Evolutionary conservation across 2,329 filamentous ascomycete species (phyloP).

Genomic region (Blastomyces gilchristii): DNA sequence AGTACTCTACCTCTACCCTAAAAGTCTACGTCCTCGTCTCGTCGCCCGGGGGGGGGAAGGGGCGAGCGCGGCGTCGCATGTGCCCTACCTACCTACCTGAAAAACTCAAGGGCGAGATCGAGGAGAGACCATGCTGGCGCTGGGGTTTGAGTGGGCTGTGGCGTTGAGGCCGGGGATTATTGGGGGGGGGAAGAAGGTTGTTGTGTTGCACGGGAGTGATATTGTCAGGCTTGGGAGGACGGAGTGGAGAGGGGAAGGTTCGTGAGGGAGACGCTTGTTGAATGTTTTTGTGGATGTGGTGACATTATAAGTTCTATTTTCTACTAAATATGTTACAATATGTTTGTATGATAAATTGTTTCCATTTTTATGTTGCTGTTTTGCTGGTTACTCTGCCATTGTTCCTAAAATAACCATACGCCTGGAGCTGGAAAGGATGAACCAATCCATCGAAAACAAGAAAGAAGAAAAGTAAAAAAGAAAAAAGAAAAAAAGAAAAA

Average conservation of each 20-base stretch:
- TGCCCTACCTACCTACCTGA: conserved; percentile 43
- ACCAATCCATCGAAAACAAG: neutral
- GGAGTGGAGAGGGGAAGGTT: conserved; percentile 17
- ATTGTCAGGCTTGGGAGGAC: conserved; percentile 27
- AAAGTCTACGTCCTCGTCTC: conserved; percentile 71
- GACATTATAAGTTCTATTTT: neutral
- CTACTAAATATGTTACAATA: neutral
- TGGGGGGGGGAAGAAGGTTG: conserved; percentile 32
- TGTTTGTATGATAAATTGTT: neutral
- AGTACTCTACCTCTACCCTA: too few relatives aligned
- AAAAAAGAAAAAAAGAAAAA: neutral
- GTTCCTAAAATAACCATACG: neutral
- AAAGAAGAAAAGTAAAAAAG: neutral
- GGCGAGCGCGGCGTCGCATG: conserved; percentile 43
- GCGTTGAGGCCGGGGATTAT: conserved; percentile 67
- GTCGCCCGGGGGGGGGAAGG: conserved; percentile 35
- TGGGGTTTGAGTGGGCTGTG: conserved; percentile 68
- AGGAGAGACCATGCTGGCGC: conserved; percentile 59
- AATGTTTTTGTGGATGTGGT: neutral
- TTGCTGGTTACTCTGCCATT: neutral
- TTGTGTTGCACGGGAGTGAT: conserved; percentile 29
- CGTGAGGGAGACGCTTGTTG: neutral
- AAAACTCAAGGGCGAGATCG: conserved; percentile 78
- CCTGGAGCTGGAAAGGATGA: neutral
- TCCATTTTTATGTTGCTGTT: neutral